Conservation (phyloP, 208 protist species). For the Wallacemonas collosoma region DNA sequence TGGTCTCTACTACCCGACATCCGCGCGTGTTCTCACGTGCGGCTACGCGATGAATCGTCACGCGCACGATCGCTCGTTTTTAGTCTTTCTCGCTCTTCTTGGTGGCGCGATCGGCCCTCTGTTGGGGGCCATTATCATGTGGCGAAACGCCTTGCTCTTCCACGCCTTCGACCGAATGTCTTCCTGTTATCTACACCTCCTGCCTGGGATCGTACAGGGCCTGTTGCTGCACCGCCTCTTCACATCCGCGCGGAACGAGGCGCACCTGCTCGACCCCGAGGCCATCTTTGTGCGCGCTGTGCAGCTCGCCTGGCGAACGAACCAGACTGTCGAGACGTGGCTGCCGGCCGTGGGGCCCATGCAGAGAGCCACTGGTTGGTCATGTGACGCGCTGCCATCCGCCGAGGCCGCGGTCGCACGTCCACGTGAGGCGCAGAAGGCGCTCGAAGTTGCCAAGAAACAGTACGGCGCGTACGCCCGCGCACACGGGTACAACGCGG, state of each 20-base stretch:
- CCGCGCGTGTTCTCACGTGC: slow-evolving; percentile 43
- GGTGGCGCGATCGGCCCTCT: slow-evolving; percentile 64
- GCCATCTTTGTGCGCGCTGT: slow-evolving; percentile 31
- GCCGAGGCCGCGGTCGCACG: neutral
- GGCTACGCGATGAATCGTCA: slow-evolving; percentile 43
- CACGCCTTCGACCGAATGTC: slow-evolving; percentile 77
- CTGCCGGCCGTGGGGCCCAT: slow-evolving; percentile 20
- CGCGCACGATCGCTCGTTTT: slow-evolving; percentile 42
- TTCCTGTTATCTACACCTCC: slow-evolving; percentile 67
- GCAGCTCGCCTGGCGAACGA: slow-evolving; percentile 20
- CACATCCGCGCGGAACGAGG: slow-evolving; percentile 42
- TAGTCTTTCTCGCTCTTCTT: slow-evolving; percentile 57
- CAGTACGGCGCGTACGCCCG: slow-evolving; percentile 27
- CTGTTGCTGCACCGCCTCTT: slow-evolving; percentile 62
- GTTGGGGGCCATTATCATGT: slow-evolving; percentile 65
- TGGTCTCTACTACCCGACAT: slow-evolving; percentile 52
- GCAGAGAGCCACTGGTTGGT: slow-evolving; percentile 4
- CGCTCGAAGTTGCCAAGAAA: slow-evolving; percentile 5
- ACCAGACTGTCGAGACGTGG: slow-evolving; percentile 25
- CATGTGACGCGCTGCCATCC: neutral
- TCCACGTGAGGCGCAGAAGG: slow-evolving; percentile 8
- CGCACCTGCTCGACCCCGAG: slow-evolving; percentile 36
- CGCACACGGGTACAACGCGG: slow-evolving; percentile 32
- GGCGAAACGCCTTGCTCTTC: slow-evolving; percentile 70
- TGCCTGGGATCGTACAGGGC: slow-evolving; percentile 50